Percentiles rank a stretch among this genome's conserved stretches.
These are phyloP conservation scores for Ceratobasidium sp. DNA, from an alignment of 1,284 basidiomycete species.

Conservation along the genomic window DNA sequence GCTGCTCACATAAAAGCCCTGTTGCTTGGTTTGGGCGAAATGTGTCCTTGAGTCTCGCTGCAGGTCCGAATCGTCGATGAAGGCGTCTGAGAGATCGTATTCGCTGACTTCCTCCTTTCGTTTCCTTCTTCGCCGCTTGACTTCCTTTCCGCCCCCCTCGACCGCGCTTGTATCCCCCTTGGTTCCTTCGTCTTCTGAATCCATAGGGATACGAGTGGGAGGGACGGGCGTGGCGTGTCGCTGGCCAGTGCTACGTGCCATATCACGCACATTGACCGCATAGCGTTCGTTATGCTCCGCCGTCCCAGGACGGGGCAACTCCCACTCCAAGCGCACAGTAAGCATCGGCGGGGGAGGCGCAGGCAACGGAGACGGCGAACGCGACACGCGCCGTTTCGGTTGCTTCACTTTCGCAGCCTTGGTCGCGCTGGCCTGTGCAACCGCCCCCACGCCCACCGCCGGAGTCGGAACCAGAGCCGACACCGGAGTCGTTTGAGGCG, in stretches of 20 bases:
- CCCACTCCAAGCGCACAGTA: conserved; percentile 68
- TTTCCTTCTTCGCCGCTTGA: conserved; percentile 62
- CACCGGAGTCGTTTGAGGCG: conserved; percentile 24
- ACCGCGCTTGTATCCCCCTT: conserved; percentile 54
- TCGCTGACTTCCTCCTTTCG: conserved; percentile 70
- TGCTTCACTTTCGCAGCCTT: conserved; percentile 1
- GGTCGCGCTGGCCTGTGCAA: neutral
- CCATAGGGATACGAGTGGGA: conserved; percentile 56
- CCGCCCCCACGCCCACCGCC: too few species aligned
- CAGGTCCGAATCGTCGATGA: conserved; percentile 98
- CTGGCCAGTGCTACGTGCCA: conserved; percentile 74
- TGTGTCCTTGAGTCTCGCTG: conserved; percentile 90
- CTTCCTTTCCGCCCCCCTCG: conserved; percentile 51
- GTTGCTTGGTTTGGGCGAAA: conserved; percentile 91
- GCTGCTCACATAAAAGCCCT: conserved; percentile 92
- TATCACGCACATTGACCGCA: conserved; percentile 72
- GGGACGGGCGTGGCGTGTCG: conserved; percentile 69
- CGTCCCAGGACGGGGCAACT: conserved; percentile 73
- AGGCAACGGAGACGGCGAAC: conserved; percentile 43
- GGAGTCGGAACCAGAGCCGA: neutral
- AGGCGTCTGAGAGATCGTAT: conserved; percentile 93
- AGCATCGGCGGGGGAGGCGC: conserved; percentile 47
- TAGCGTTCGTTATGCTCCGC: conserved; percentile 60
- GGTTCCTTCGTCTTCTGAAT: conserved; percentile 62
- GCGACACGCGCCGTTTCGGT: conserved; percentile 21